Percentiles rank a stretch among this genome's conserved stretches.
phyloP scores from a whole-genome alignment of 371 early-diverging fungal genomes.

The Lichtheimia ramosa region DNA sequence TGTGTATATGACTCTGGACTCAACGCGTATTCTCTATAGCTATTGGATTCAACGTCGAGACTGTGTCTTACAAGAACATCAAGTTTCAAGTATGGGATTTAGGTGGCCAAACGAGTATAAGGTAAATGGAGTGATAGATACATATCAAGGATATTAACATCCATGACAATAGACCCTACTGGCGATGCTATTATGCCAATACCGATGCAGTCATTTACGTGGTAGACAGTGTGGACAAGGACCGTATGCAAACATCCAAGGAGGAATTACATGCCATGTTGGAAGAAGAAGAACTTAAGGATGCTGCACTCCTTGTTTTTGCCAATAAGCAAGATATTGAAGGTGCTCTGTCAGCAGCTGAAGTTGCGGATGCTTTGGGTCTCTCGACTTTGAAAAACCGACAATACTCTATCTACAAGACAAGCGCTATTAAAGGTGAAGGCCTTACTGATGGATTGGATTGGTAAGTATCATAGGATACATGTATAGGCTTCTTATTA shows the following conservation, averaged over 20 bases:
- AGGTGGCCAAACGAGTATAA: slow-evolving; percentile 97
- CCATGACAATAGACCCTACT: slow-evolving; percentile 29
- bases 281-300: slow-evolving; percentile 86
- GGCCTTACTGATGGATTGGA: slow-evolving; percentile 94
- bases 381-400: slow-evolving; percentile 81
- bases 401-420: slow-evolving; percentile 91
- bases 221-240: slow-evolving; percentile 92
- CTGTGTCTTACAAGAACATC: slow-evolving; percentile 96
- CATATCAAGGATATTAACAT: not conserved
- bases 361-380: slow-evolving; percentile 86
- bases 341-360: slow-evolving; percentile 82
- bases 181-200: slow-evolving; percentile 77
- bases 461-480: slow-evolving; percentile 49
- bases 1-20: not conserved
- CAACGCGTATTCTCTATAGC: slow-evolving; percentile 17
- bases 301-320: slow-evolving; percentile 81
- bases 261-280: slow-evolving; percentile 88
- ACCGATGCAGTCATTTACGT: slow-evolving; percentile 95
- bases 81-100: slow-evolving; percentile 98
- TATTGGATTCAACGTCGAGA: slow-evolving; percentile 96
- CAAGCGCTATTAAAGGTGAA: slow-evolving; percentile 93
- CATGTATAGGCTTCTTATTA: not conserved
- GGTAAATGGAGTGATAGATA: slow-evolving; percentile 32
- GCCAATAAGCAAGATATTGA: slow-evolving; percentile 94
- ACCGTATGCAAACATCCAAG: slow-evolving; percentile 87